Conservation (phyloP, 805 yeast genomes). For the Wickerhamiella domercqiae region DNA sequence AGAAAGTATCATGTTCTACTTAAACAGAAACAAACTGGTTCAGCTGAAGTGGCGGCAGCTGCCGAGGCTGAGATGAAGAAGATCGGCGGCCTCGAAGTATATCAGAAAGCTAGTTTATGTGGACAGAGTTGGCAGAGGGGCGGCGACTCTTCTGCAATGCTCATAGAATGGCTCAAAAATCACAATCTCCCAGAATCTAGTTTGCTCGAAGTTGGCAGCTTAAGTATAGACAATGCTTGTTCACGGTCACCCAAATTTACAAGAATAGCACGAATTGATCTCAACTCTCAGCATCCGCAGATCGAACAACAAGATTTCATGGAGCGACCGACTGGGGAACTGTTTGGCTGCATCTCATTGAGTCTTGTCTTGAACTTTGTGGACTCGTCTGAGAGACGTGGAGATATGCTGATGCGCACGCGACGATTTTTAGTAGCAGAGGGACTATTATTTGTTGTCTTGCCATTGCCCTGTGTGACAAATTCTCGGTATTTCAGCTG, state of each 20-base stretch:
- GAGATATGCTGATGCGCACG: slow-evolving; percentile 57
- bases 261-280: slow-evolving; percentile 50
- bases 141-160: slow-evolving; percentile 75
- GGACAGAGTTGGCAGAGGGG: slow-evolving; percentile 74
- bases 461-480: slow-evolving; percentile 73
- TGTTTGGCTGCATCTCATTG: slow-evolving; percentile 58
- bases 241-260: slow-evolving; percentile 42
- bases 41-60: slow-evolving; percentile 19
- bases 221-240: slow-evolving; percentile 52
- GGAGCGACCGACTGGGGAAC: slow-evolving; percentile 37
- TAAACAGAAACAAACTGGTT: slow-evolving; percentile 24
- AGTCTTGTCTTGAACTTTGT: slow-evolving; percentile 84
- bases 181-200: slow-evolving; percentile 10
- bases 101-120: slow-evolving; percentile 71
- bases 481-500: slow-evolving; percentile 69
- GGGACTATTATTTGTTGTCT: slow-evolving; percentile 47
- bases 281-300: slow-evolving; percentile 61
- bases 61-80: slow-evolving; percentile 47
- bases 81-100: slow-evolving; percentile 63
- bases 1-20: slow-evolving; percentile 61
- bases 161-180: slow-evolving; percentile 56
- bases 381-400: slow-evolving; percentile 53
- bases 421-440: slow-evolving; percentile 34
- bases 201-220: slow-evolving; percentile 75
- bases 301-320: slow-evolving; percentile 74